Evolutionary conservation across 2,329 filamentous ascomycete species (phyloP), one percentile per base, ranked within the genome.

Genomic region (Cladobotryum protrusum): DNA sequence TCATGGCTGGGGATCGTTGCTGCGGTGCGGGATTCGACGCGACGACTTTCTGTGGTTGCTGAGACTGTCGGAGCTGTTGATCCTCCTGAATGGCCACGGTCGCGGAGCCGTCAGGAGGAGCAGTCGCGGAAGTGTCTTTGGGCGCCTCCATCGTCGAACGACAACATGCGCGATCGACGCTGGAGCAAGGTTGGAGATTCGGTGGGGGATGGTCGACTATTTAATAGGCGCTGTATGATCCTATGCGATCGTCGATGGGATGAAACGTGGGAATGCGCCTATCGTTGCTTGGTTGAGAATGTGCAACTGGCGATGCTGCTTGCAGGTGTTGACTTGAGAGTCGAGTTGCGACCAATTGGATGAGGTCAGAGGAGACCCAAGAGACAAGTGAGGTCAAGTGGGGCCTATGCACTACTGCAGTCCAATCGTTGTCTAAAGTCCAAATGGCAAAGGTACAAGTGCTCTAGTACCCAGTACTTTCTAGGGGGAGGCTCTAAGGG

Each of bases 1-100:
- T 64, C 46, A 61, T 55, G 35, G 57, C 49, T 47, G 60, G 54
- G 3, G 55, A 49, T 46, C 62, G 65, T 48, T 59, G 62, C 45
- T 59, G 59, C 14, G 57, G 54, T 9, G 57, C 50, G 15, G 57
- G 53, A 39, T 54, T 57, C 24, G 59, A 50, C 19, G 54, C 46
- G 47, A 49, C 45, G 37, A 53, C 29, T 24, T 60, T 57, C 49
- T 55, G 57, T 20, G 53, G 50, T 49, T 50, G 53, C 49, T 58
- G 49, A 47, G 46, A 48, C 24, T 50, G 54, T 12, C 43, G 47
- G 17, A 55, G 56, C 48, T 54, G 57, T 35, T 58, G 29, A 15
- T 19, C n/a, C 40, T 40, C 43, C n/a, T 45, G 47, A 52, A 43
- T 19, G 40, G 49, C 45, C 13, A 45, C 15, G 8, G 34, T 43